Evolutionary conservation across 1,139 yeast genomes (phyloP), one percentile per base, ranked within the genome.

Genomic region (Kurtzmaniella quercitrusa): DNA sequence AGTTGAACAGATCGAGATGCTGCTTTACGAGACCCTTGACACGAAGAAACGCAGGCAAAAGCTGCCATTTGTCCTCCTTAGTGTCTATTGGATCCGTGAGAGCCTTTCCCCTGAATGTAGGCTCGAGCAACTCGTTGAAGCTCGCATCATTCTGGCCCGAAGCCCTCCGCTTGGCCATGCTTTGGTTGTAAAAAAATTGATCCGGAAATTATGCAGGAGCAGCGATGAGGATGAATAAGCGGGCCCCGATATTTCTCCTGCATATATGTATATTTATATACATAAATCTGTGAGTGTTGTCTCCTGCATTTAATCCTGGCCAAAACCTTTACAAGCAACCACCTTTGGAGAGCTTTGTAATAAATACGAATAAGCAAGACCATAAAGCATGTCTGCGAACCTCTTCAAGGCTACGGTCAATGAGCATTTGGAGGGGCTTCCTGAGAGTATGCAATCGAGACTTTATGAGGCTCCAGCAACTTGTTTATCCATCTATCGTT

Each of bases 21-120:
- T 93, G 99, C 57, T 94, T 93, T 39, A 93, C 98, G 41, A 93
- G 71, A 42, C 99, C 99, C 61, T 93, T 93, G 38, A 94, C 96
- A 59, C 89, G 89, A 47, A 93, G 70, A 59, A 93, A 93, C 0
- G 98, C 98, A 0, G 99, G 99, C 38, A 93, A 67, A 43, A 93
- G 71, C 54, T 93, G 85, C 99, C 99, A 93, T 65, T 93, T 93
- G 64, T 93, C 99, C 56, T 85, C 72, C 12, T 95, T 95, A 0
- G 97, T 88, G 54, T 81, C 81, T 60, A 93, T 84, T 51, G 87
- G 88, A 66, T 93, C 99, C 1, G 95, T 80, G 47, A 91, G 65
- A 44, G 76, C 75, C 63, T 88, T 93, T 15, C 98, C 98, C 58
- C 83, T 84, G 65, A 87, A 93, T 15, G 78, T 76, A 4, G 95